phyloP scores from a whole-genome alignment of 2,329 filamentous ascomycete genomes.

The Trichoderma sp. region DNA sequence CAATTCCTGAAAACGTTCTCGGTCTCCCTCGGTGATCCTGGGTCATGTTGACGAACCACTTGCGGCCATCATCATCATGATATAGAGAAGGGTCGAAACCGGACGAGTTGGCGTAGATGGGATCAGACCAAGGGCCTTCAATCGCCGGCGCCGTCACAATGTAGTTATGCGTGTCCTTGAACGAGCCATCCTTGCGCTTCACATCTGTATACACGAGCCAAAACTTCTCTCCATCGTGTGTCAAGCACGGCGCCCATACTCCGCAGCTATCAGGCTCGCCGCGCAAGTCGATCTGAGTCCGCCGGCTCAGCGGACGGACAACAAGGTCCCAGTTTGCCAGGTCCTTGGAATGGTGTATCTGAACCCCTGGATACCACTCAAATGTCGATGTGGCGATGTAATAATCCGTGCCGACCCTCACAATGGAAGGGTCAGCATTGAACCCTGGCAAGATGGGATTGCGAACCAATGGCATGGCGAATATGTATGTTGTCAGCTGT shows the following conservation, averaged over 20 bases:
- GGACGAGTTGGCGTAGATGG: slow-evolving; percentile 57
- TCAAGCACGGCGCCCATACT: slow-evolving; percentile 64
- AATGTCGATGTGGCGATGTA: slow-evolving; percentile 57
- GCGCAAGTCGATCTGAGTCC: slow-evolving; percentile 54
- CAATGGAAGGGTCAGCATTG: slow-evolving; percentile 54
- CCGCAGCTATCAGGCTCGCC: slow-evolving; percentile 60
- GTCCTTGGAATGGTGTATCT: slow-evolving; percentile 54
- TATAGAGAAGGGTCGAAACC: slow-evolving; percentile 63
- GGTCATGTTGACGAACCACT: slow-evolving; percentile 59
- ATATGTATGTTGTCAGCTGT: neutral
- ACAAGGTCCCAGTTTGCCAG: slow-evolving; percentile 53
- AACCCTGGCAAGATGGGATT: slow-evolving; percentile 59
- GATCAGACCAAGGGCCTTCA: slow-evolving; percentile 61
- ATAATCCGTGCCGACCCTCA: slow-evolving; percentile 52
- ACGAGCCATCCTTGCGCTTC: slow-evolving; percentile 64
- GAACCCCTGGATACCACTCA: slow-evolving; percentile 55
- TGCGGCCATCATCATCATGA: slow-evolving; percentile 55
- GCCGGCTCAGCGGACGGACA: slow-evolving; percentile 47
- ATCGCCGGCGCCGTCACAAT: slow-evolving; percentile 55
- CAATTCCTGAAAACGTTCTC: slow-evolving; percentile 54
- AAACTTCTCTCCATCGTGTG: slow-evolving; percentile 58
- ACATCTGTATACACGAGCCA: slow-evolving; percentile 66
- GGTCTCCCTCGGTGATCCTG: slow-evolving; percentile 53
- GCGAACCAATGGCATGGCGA: slow-evolving; percentile 45
- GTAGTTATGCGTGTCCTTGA: slow-evolving; percentile 64